Percentiles rank a stretch among this genome's conserved stretches.
phyloP scores from a whole-genome alignment of 768 basidiomycete genomes.

The Hortiboletus campestris region DNA sequence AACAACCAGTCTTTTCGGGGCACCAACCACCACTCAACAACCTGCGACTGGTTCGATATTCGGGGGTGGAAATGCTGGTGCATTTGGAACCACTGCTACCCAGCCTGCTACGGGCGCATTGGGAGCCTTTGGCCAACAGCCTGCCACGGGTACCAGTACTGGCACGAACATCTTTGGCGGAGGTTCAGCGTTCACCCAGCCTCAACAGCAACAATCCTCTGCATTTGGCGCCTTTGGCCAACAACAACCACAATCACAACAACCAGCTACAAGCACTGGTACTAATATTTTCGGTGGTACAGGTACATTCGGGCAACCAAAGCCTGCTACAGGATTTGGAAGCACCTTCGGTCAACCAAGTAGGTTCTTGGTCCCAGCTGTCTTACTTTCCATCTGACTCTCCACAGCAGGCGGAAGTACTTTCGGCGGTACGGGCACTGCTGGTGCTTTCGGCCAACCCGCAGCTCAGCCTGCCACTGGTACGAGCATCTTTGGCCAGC shows the following conservation, averaged over 20 bases:
- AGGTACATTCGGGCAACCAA: conserved; percentile 29
- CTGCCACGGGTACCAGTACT: conserved; percentile 31
- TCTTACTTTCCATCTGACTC: background rate
- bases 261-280: conserved; percentile 36
- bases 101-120: conserved; percentile 31
- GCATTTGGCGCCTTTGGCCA: conserved; percentile 55
- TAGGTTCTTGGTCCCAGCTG: conserved; percentile 1
- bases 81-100: conserved; percentile 26
- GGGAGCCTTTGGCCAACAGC: conserved; percentile 35
- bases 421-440: conserved; percentile 23
- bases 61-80: conserved; percentile 18
- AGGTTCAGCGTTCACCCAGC: conserved; percentile 40
- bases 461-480: conserved; percentile 21
- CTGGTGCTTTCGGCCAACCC: conserved; percentile 30
- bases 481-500: conserved; percentile 36
- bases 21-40: conserved; percentile 26
- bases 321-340: conserved; percentile 33
- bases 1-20: conserved; percentile 27
- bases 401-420: conserved; percentile 16
- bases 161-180: conserved; percentile 44
- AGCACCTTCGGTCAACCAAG: conserved; percentile 26
- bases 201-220: conserved; percentile 32
- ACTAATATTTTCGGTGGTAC: conserved; percentile 34
- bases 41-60: conserved; percentile 33
- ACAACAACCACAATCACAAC: conserved; percentile 31